A percentile compares a stretch with the other conserved stretches of the same genome.
Evolutionary conservation across 768 basidiomycete species (phyloP).

Genomic region (Agaricus subrufescens): DNA sequence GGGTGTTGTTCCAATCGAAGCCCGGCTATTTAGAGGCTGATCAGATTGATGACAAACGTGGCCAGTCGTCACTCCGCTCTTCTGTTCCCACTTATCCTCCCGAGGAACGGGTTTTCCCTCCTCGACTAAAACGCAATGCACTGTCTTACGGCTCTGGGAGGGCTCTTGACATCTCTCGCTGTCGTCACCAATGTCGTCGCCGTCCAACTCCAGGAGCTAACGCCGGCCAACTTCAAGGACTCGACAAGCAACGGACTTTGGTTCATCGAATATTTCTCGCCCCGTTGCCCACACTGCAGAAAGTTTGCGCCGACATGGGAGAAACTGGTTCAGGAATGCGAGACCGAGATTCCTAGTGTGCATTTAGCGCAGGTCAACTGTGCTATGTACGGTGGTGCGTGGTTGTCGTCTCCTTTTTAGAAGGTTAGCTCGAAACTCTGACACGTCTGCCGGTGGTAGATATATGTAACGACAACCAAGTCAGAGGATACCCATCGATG

Average conservation of each 20-base stretch:
- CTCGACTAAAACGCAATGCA: neutral
- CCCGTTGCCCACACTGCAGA: conserved; percentile 78
- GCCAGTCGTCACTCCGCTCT: neutral
- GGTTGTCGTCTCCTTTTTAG: neutral
- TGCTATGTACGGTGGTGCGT: conserved; percentile 20
- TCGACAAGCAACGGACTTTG: conserved; percentile 56
- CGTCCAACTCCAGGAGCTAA: conserved; percentile 30
- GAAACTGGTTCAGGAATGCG: conserved; percentile 49
- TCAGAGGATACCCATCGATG: conserved; percentile 74
- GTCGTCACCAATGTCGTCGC: neutral
- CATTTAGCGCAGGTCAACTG: conserved; percentile 57
- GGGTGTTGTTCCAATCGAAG: neutral
- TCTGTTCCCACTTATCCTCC: neutral
- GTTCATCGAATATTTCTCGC: conserved; percentile 88
- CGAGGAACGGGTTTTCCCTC: conserved; percentile 3
- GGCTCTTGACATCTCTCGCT: conserved; percentile 3
- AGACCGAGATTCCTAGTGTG: conserved; percentile 45
- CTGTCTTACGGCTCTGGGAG: neutral
- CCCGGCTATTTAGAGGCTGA: neutral
- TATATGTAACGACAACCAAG: conserved; percentile 65
- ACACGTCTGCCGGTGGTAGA: conserved; percentile 39
- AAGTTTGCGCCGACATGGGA: conserved; percentile 83
- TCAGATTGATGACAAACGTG: conserved; percentile 5
- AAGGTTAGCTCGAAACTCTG: neutral
- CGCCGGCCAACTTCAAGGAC: conserved; percentile 53